Evolutionary conservation across 2,329 filamentous ascomycete species (phyloP).

Genomic region (Penicillium sp.): DNA sequence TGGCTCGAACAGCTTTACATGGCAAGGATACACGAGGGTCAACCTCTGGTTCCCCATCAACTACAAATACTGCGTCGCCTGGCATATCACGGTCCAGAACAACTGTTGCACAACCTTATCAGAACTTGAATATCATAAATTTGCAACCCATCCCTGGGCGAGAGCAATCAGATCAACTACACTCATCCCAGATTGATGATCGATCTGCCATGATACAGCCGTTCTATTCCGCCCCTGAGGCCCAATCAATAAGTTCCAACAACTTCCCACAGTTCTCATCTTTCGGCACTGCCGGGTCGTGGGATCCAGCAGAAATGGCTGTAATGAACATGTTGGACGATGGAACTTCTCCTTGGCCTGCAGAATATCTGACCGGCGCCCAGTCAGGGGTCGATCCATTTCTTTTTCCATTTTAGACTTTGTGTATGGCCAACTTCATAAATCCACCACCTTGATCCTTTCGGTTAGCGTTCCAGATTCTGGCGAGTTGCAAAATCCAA

Average conservation of each 20-base stretch:
- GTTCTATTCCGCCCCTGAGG: not conserved
- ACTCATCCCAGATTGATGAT: not conserved
- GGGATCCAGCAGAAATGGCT: not conserved
- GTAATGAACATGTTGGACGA: not conserved
- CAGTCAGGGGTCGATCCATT: not conserved
- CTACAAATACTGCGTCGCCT: conserved; percentile 1
- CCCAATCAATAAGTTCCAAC: not conserved
- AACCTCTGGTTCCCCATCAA: conserved; percentile 5
- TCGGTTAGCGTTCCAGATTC: not conserved
- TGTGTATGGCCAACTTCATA: not conserved
- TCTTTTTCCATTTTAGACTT: not conserved
- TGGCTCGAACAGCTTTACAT: conserved; percentile 20
- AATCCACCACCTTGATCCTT: not conserved
- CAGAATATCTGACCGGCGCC: not conserved
- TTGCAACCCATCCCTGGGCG: not conserved
- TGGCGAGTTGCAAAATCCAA: not conserved
- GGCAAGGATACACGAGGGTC: conserved; percentile 12
- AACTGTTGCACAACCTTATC: not conserved
- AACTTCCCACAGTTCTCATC: not conserved
- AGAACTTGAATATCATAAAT: not conserved
- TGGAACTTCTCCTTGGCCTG: not conserved
- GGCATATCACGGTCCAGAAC: not conserved
- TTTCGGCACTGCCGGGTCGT: not conserved
- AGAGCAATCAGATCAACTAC: not conserved
- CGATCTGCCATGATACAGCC: not conserved